Base-by-base conservation (phyloP, 164 flowering plant species). In the Santalum album region DNA sequence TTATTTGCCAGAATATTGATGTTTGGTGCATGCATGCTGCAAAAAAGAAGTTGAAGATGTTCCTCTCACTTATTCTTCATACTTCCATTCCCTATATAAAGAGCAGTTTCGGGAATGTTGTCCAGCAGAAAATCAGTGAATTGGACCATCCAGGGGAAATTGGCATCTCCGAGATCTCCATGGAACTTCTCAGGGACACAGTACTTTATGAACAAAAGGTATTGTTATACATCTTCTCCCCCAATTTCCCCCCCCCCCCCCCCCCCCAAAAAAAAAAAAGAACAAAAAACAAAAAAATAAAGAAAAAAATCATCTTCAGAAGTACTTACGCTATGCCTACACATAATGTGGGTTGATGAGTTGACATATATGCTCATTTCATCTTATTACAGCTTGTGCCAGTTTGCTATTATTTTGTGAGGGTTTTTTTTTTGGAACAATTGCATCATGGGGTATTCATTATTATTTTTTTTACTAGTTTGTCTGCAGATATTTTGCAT, bases 11-110 rank as follows among this genome's bases (percentile, higher is more conserved):
- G 56, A 81, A 78, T 59, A 66, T 68, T 56, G 98, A 88, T 80
- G 58, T 83, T 51, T 92, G 98, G 98, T 79, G 79, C 54, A 16
- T 55, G 44, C 87, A 84, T 75, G 84, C 95, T 55, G 27, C 76
- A 34, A 71, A 80, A 63, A 78, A 70, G 75, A 69, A 79, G 53
- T 69, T 83, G 72, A 84, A 80, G 66, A 69, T 59, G 63, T 88
- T 92, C 59, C 78, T 88, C 23, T 65, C 73, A 22, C 57, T 64
- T 58, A 45, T 88, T 50, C 57, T 91, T 29, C 54, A 15, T 25
- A 63, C 60, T 63, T 72, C 70, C 22, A 56, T 74, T 71, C 52
- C 69, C 35, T 51, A 5, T 67, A 18, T 49, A 35, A 57, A 56
- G 22, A 55, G 49, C 46, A 53, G 57, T 44, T 63, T 47, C 36